A percentile compares a stretch with the other conserved stretches of the same genome.
Evolutionary conservation across 1,284 basidiomycete species (phyloP).

Genomic region (Phellopilus nigrolimitatus): DNA sequence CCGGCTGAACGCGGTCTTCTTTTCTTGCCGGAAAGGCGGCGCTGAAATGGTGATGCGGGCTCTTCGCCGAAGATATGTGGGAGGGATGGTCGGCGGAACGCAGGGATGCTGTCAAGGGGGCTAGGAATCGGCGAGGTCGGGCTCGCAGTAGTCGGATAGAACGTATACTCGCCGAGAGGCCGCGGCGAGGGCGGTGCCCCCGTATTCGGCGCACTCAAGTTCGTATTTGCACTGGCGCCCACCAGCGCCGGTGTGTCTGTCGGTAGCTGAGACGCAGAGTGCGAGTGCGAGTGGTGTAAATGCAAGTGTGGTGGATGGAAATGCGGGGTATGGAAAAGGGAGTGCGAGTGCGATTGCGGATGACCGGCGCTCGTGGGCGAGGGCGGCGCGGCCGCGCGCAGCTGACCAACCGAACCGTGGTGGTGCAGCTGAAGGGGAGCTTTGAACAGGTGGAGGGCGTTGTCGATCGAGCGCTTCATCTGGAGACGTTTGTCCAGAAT

Average conservation of each 20-base stretch:
- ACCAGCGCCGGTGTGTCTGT: not conserved
- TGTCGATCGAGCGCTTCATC: slow-evolving; percentile 20
- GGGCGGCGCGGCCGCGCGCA: slow-evolving; percentile 29
- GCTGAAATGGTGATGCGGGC: slow-evolving; percentile 6
- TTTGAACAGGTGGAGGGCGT: slow-evolving; percentile 18
- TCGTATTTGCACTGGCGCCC: not conserved
- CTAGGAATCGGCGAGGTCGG: not conserved
- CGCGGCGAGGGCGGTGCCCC: not conserved
- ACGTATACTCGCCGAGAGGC: slow-evolving; percentile 12
- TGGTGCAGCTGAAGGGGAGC: slow-evolving; percentile 11
- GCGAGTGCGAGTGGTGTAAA: slow-evolving; percentile 11
- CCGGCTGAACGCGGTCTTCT: slow-evolving; percentile 18
- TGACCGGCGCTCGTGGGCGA: slow-evolving; percentile 9
- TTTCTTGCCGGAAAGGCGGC: not conserved
- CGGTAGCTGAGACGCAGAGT: slow-evolving; percentile 8
- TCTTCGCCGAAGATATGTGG: slow-evolving; percentile 18
- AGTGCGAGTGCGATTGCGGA: not conserved
- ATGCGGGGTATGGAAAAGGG: not conserved
- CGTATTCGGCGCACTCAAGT: not conserved
- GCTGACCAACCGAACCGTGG: slow-evolving; percentile 15
- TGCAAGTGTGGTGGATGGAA: not conserved
- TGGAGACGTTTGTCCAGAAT: slow-evolving; percentile 12
- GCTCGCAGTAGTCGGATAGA: slow-evolving; percentile 1
- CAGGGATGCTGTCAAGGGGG: not conserved
- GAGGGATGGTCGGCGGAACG: slow-evolving; percentile 17